Evolutionary conservation across 768 basidiomycete genomes (phyloP).

Genomic region (Mycena belliarum): DNA sequence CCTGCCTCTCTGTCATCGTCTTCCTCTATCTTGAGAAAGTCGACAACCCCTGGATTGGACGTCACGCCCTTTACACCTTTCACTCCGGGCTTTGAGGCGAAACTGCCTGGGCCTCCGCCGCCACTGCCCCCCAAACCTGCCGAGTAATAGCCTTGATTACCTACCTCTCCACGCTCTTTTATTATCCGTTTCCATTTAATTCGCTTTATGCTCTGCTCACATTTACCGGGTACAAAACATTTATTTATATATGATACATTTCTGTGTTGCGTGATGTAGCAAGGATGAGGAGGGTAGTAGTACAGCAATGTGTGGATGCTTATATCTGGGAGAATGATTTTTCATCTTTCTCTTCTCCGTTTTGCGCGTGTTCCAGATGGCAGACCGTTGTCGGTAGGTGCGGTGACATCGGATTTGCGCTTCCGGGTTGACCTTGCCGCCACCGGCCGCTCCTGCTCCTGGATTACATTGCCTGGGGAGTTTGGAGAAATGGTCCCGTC

Average conservation of each 20-base stretch:
- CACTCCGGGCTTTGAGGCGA: conserved; percentile 37
- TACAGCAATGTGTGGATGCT: conserved; percentile 2
- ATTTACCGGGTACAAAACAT: not conserved
- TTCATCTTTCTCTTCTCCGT: conserved; percentile 21
- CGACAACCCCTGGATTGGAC: conserved; percentile 29
- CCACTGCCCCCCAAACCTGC: conserved; percentile 36
- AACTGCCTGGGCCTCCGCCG: conserved; percentile 35
- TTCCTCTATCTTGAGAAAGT: conserved; percentile 20
- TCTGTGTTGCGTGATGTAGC: conserved; percentile 2
- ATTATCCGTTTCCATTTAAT: not conserved
- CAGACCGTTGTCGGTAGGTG: not conserved
- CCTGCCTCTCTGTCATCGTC: conserved; percentile 23
- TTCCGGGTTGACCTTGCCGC: conserved; percentile 1
- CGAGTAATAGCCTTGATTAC: conserved; percentile 25
- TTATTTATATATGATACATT: conserved; percentile 20
- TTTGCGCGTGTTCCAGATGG: conserved; percentile 6
- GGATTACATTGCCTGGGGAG: conserved; percentile 5
- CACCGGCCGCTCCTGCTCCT: not conserved
- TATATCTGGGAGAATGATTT: too few species aligned
- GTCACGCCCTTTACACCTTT: conserved; percentile 53
- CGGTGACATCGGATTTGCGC: conserved; percentile 13
- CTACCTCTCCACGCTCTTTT: conserved; percentile 14
- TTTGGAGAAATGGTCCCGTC: conserved; percentile 18
- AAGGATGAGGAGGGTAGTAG: conserved; percentile 5
- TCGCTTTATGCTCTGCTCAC: conserved; percentile 11